Evolutionary conservation across 495 filamentous ascomycete genomes (phyloP).

Genomic region (Friedmanniomyces simplex): DNA sequence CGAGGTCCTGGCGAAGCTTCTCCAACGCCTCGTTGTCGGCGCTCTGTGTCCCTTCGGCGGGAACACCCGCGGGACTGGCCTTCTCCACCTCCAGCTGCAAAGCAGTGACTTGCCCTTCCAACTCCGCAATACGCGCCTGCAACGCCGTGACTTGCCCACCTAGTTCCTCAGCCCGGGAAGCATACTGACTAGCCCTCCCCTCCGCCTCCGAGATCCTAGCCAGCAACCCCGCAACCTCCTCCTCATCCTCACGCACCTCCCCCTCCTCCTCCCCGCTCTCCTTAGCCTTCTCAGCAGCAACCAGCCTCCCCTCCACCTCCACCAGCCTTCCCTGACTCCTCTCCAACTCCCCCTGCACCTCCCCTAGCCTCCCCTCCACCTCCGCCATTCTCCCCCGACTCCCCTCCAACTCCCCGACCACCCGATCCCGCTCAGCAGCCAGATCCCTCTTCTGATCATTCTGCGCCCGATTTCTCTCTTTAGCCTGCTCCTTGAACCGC

Average conservation of each 20-base stretch:
- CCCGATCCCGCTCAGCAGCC: slow-evolving; percentile 39
- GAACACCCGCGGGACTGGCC: slow-evolving; percentile 17
- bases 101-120: slow-evolving; percentile 40
- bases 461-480: slow-evolving; percentile 45
- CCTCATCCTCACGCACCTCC: slow-evolving; percentile 24
- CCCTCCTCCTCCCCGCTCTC: slow-evolving; percentile 27
- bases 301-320: slow-evolving; percentile 28
- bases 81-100: slow-evolving; percentile 25
- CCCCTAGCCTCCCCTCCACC: too few species aligned
- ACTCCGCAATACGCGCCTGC: slow-evolving; percentile 29
- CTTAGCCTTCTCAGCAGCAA: slow-evolving; percentile 14
- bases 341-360: slow-evolving; percentile 31
- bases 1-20: slow-evolving; percentile 35
- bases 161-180: slow-evolving; percentile 26
- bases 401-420: slow-evolving; percentile 15
- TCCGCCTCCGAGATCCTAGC: slow-evolving; percentile 34
- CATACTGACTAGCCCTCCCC: slow-evolving; percentile 35
- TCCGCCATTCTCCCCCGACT: too few species aligned
- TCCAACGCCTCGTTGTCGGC: slow-evolving; percentile 25
- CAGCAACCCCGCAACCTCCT: slow-evolving; percentile 24
- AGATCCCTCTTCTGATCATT: slow-evolving; percentile 42
- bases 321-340: slow-evolving; percentile 34
- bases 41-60: neutral
- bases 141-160: slow-evolving; percentile 17
- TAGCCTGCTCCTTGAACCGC: slow-evolving; percentile 51